Evolutionary conservation across 148 eudicot species (phyloP).

Genomic region (Fagopyrum esculentum): DNA sequence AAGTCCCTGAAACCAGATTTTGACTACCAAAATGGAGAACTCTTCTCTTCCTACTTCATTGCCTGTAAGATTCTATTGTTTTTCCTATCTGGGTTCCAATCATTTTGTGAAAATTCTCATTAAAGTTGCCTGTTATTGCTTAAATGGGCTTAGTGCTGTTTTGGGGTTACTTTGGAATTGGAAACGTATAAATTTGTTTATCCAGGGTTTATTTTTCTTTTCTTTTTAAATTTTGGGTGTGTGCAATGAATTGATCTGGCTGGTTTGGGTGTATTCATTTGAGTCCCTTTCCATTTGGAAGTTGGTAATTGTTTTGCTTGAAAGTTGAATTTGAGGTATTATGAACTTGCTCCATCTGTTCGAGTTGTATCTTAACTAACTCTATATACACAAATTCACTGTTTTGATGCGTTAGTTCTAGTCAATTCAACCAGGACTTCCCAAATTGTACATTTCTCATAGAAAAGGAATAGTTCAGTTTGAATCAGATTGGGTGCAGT

Average conservation of each 20-base stretch:
- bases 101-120: background rate
- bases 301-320: background rate
- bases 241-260: background rate
- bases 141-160: background rate
- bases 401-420: background rate
- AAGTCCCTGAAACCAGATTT: slow-evolving; percentile 17
- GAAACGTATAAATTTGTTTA: background rate
- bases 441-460: background rate
- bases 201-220: background rate
- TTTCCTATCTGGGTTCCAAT: slow-evolving; percentile 7
- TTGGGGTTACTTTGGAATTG: background rate
- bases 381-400: background rate
- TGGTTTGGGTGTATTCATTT: background rate
- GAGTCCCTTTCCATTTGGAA: background rate
- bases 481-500: background rate
- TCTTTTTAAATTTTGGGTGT: background rate
- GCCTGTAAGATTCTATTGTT: slow-evolving; percentile 31
- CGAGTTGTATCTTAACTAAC: background rate
- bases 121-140: background rate
- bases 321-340: background rate
- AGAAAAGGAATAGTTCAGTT: background rate
- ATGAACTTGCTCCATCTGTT: background rate
- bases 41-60: slow-evolving; percentile 23
- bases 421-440: background rate
- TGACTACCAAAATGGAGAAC: slow-evolving; percentile 38